These are phyloP conservation scores for Gyromitra esculenta DNA, from an alignment of 2,329 filamentous ascomycete genomes.

Conservation along the genomic window DNA sequence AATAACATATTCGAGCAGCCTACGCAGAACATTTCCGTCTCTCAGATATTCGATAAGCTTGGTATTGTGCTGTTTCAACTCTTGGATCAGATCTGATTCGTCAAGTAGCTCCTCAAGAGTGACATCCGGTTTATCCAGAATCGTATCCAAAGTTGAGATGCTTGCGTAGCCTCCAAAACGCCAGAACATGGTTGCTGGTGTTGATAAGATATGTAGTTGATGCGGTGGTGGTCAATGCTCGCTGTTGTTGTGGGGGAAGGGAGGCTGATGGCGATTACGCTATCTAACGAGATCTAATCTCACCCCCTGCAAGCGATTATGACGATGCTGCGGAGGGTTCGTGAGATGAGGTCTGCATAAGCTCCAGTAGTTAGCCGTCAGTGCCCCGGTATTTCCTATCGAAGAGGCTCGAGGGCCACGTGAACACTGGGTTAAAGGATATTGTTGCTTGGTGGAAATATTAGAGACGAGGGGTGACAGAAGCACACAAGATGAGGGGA, in stretches of 20 bases:
- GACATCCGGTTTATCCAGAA: slow-evolving; percentile 94
- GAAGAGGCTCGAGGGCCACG: slow-evolving; percentile 38
- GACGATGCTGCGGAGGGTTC: slow-evolving; percentile 34
- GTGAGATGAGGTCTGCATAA: slow-evolving; percentile 52
- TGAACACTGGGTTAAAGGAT: slow-evolving; percentile 31
- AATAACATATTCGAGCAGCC: slow-evolving; percentile 88
- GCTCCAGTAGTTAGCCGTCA: slow-evolving; percentile 50
- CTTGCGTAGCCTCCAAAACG: slow-evolving; percentile 98
- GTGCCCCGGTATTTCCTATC: slow-evolving; percentile 24
- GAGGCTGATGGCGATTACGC: slow-evolving; percentile 49
- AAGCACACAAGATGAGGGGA: slow-evolving; percentile 38
- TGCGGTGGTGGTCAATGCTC: slow-evolving; percentile 64
- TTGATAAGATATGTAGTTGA: slow-evolving; percentile 35
- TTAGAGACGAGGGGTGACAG: slow-evolving; percentile 31
- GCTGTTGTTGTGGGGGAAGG: slow-evolving; percentile 43
- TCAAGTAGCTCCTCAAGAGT: slow-evolving; percentile 95
- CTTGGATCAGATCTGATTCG: slow-evolving; percentile 94
- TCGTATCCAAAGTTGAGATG: slow-evolving; percentile 93
- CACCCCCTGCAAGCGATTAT: slow-evolving; percentile 40
- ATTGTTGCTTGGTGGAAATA: slow-evolving; percentile 27
- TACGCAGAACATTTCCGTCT: slow-evolving; percentile 83
- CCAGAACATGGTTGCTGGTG: slow-evolving; percentile 86
- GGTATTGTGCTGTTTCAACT: slow-evolving; percentile 97
- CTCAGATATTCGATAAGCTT: slow-evolving; percentile 96
- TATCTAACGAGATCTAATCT: slow-evolving; percentile 51